Conservation (phyloP, 164 flowering plant genomes). For the Vitis amurensis region DNA sequence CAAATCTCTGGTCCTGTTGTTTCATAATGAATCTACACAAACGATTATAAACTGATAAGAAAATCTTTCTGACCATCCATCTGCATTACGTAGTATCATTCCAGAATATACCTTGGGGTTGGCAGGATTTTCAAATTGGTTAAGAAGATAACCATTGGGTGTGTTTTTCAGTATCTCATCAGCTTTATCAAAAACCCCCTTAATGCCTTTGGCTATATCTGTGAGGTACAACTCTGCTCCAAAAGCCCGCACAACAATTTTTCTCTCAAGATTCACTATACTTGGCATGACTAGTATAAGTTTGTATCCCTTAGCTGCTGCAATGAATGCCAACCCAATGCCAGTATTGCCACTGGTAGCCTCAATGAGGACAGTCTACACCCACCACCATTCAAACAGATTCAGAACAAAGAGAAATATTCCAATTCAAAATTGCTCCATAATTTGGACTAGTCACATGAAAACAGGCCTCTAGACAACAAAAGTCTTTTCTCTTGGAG, state of each 20-base stretch:
- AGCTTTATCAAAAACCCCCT: conserved; percentile 22
- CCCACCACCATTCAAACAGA: background rate
- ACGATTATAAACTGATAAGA: background rate
- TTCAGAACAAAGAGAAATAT: too few relatives aligned
- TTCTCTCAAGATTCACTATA: conserved; percentile 36
- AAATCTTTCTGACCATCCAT: background rate
- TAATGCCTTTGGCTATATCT: conserved; percentile 26
- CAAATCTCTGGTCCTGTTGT: conserved; percentile 68
- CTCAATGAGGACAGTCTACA: conserved; percentile 43
- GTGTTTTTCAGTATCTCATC: conserved; percentile 28
- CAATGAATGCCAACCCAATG: conserved; percentile 42
- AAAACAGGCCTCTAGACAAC: too few relatives aligned
- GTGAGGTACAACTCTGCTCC: conserved; percentile 43
- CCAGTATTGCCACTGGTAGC: conserved; percentile 45
- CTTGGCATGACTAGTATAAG: conserved; percentile 39
- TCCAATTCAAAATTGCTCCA: too few relatives aligned
- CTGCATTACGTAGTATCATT: background rate
- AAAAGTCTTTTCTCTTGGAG: too few relatives aligned
- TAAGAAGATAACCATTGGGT: conserved; percentile 28
- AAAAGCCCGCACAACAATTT: conserved; percentile 35
- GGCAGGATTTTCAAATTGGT: conserved; percentile 37
- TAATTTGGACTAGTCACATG: too few relatives aligned
- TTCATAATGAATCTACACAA: conserved; percentile 39
- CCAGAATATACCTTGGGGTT: conserved; percentile 40
- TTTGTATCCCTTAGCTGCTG: conserved; percentile 44